These are phyloP conservation scores for Nicotiana otophora DNA, from an alignment of 257 asterid genomes.

Conservation along the genomic window DNA sequence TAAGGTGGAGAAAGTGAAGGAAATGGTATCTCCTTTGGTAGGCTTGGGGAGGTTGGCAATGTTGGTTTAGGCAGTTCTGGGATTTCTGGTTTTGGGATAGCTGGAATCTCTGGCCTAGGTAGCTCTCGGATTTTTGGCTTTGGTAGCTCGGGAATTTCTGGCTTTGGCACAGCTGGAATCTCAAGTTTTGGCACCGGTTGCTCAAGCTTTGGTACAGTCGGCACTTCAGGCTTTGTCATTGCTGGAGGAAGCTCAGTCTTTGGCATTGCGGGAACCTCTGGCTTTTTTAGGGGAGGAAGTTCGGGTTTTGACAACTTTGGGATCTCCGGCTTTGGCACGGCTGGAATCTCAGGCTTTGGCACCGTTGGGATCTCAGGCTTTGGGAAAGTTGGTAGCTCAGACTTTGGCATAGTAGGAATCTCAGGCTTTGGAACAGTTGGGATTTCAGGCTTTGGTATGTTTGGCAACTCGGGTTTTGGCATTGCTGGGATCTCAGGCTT, in stretches of 20 bases:
- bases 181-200: constrained; percentile 15
- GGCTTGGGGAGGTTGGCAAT: background rate
- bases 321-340: background rate
- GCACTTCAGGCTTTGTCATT: background rate
- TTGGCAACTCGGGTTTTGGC: background rate
- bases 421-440: background rate
- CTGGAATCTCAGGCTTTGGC: background rate
- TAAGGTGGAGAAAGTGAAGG: background rate
- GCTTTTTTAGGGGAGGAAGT: background rate
- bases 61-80: background rate
- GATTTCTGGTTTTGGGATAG: constrained; percentile 9
- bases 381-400: background rate
- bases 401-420: background rate
- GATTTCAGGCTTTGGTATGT: background rate
- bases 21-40: constrained; percentile 24
- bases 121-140: constrained; percentile 1
- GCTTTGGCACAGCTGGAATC: background rate
- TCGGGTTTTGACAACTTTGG: background rate
- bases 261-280: background rate
- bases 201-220: background rate
- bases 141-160: background rate
- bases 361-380: background rate
- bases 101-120: background rate
- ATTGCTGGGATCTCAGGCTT: background rate
- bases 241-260: background rate